Conservation (phyloP, 2,329 filamentous ascomycete species). For the Alternaria sp. region DNA sequence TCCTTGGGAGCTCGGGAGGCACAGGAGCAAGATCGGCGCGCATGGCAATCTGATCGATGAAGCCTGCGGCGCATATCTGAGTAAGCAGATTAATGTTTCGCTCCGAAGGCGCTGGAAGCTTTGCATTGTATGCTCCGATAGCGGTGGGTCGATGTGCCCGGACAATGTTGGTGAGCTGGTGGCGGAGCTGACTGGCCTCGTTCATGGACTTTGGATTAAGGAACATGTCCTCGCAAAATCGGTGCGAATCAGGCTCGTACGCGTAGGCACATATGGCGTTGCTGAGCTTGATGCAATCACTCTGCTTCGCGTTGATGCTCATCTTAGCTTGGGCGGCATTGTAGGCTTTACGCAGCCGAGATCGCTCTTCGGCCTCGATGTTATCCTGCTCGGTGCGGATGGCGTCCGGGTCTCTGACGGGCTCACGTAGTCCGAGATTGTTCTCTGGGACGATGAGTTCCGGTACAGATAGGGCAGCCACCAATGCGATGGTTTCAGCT, state of each 20-base stretch:
- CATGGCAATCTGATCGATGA: conserved; percentile 93
- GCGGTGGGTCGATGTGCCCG: conserved; percentile 69
- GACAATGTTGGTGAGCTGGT: conserved; percentile 82
- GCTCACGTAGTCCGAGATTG: conserved; percentile 69
- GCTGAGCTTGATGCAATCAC: conserved; percentile 88
- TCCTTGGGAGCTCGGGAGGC: conserved; percentile 61
- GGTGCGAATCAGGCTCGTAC: conserved; percentile 58
- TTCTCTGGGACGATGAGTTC: conserved; percentile 86
- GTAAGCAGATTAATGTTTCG: conserved; percentile 79
- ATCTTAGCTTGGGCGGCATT: conserved; percentile 80
- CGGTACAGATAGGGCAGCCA: conserved; percentile 85
- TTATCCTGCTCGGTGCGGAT: conserved; percentile 70
- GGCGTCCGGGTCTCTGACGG: conserved; percentile 51
- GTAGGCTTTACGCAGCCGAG: conserved; percentile 68
- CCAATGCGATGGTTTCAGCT: conserved; percentile 84
- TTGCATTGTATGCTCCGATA: conserved; percentile 47
- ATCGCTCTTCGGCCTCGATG: conserved; percentile 72
- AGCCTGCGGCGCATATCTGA: conserved; percentile 89
- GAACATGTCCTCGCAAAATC: conserved; percentile 83
- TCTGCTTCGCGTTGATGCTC: conserved; percentile 74
- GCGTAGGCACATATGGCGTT: conserved; percentile 85
- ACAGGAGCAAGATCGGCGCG: conserved; percentile 83
- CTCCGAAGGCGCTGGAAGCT: conserved; percentile 66
- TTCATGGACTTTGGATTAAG: conserved; percentile 85
- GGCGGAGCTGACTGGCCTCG: conserved; percentile 82